Percentiles rank a stretch among this genome's conserved stretches.
Evolutionary conservation across 495 filamentous ascomycete species (phyloP).

Genomic region (Hyaloscypha bicolor): DNA sequence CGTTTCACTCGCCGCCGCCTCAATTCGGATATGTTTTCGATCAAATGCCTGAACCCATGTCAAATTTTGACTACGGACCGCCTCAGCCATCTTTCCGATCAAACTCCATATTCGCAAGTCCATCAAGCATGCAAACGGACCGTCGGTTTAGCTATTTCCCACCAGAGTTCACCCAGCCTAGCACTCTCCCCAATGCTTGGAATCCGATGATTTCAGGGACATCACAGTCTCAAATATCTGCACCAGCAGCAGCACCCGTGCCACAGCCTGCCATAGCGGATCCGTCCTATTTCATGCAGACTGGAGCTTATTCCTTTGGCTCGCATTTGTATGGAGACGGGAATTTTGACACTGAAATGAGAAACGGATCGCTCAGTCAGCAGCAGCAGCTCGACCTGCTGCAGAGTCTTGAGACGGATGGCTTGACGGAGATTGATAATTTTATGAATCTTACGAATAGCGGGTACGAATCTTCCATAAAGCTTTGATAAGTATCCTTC

Average conservation of each 20-base stretch:
- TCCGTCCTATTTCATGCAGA: slow-evolving; percentile 28
- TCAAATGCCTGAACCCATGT: slow-evolving; percentile 41
- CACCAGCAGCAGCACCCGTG: slow-evolving; percentile 17
- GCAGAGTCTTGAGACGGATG: slow-evolving; percentile 64
- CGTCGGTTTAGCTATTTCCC: slow-evolving; percentile 57
- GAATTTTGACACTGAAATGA: slow-evolving; percentile 26
- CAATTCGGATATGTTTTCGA: slow-evolving; percentile 57
- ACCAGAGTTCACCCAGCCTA: slow-evolving; percentile 39
- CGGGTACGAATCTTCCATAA: slow-evolving; percentile 31
- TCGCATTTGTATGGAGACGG: slow-evolving; percentile 22
- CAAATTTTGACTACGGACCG: slow-evolving; percentile 36
- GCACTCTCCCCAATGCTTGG: slow-evolving; percentile 29
- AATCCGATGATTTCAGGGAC: slow-evolving; percentile 28
- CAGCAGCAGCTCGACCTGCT: slow-evolving; percentile 73
- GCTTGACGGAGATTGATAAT: slow-evolving; percentile 62
- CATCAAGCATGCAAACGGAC: slow-evolving; percentile 42
- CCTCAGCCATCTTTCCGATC: slow-evolving; percentile 51
- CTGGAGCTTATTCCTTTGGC: slow-evolving; percentile 23
- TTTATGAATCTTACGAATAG: slow-evolving; percentile 49
- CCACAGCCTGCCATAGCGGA: slow-evolving; percentile 27
- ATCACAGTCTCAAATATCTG: slow-evolving; percentile 26
- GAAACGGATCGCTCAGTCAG: slow-evolving; percentile 66
- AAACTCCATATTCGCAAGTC: slow-evolving; percentile 56
- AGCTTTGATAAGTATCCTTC: slow-evolving; percentile 22
- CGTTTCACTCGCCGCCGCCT: slow-evolving; percentile 48